Percentiles rank a stretch among this genome's conserved stretches.
Conservation (phyloP, 768 basidiomycete species). For the Leccinum fibrillosum region DNA sequence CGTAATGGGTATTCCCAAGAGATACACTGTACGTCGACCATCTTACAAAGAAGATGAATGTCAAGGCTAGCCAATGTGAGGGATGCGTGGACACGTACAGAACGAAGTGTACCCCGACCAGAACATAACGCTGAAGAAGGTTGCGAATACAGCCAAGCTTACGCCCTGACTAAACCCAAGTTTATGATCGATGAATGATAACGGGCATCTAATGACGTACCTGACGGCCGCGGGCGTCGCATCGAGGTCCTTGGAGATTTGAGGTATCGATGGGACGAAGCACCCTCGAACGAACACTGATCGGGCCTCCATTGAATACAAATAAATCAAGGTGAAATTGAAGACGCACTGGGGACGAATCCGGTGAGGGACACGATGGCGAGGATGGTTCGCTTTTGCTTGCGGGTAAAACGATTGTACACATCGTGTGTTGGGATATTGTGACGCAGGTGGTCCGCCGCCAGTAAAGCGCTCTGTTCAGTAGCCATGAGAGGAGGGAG, state of each 20-base stretch:
- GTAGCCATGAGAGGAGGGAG: not conserved
- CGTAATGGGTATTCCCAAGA: slow-evolving; percentile 57
- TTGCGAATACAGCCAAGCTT: slow-evolving; percentile 33
- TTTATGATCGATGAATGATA: slow-evolving; percentile 40
- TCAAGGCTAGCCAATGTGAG: not conserved
- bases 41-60: slow-evolving; percentile 36
- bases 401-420: slow-evolving; percentile 56
- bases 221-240: slow-evolving; percentile 57
- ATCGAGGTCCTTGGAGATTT: slow-evolving; percentile 63
- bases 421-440: slow-evolving; percentile 24
- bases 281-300: slow-evolving; percentile 66
- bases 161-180: slow-evolving; percentile 33
- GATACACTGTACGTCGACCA: slow-evolving; percentile 60
- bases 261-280: slow-evolving; percentile 73
- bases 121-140: slow-evolving; percentile 44
- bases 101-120: slow-evolving; percentile 53
- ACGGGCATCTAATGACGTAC: slow-evolving; percentile 25
- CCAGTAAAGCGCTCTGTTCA: not conserved
- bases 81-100: slow-evolving; percentile 33
- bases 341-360: slow-evolving; percentile 56
- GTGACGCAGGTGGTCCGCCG: not conserved
- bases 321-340: not conserved
- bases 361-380: slow-evolving; percentile 59
- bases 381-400: slow-evolving; percentile 51
- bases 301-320: not conserved